A percentile compares a stretch with the other conserved stretches of the same genome.
phyloP scores from a whole-genome alignment of 371 early-diverging fungal species.

The Mucor sp. region DNA sequence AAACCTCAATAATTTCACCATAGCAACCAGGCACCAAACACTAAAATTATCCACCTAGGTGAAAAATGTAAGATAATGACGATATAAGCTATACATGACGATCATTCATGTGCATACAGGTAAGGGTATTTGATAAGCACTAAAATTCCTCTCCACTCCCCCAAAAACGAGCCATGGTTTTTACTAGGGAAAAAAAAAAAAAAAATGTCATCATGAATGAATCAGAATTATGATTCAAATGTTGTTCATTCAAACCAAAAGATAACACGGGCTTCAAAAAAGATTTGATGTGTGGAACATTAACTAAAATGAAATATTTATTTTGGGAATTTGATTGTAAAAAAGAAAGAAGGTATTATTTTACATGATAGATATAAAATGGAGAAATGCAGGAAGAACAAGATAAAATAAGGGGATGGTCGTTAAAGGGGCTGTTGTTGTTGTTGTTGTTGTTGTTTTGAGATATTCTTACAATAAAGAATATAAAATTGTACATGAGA shows the following conservation, averaged over 20 bases:
- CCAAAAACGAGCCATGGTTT: neutral
- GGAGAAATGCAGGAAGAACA: neutral
- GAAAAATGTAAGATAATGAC: neutral
- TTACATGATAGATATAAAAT: neutral
- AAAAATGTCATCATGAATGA: neutral
- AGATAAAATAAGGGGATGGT: neutral
- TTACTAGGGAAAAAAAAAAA: neutral
- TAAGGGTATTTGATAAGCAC: neutral
- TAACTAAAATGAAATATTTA: conserved; percentile 6
- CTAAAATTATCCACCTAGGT: neutral
- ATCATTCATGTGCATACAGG: neutral
- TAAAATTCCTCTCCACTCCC: neutral
- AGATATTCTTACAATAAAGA: neutral
- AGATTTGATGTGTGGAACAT: conserved; percentile 7
- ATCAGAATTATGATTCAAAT: neutral
- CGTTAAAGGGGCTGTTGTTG: neutral
- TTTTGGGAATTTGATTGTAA: neutral
- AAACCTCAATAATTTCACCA: neutral
- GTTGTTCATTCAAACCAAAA: neutral
- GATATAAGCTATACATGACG: neutral
- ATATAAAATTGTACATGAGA: neutral
- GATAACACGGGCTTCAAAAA: neutral
- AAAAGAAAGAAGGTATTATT: conserved; percentile 3
- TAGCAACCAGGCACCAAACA: neutral
- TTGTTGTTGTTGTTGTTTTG: neutral